Evolutionary conservation across 164 flowering plant genomes (phyloP).

Genomic region (Stephania japonica): DNA sequence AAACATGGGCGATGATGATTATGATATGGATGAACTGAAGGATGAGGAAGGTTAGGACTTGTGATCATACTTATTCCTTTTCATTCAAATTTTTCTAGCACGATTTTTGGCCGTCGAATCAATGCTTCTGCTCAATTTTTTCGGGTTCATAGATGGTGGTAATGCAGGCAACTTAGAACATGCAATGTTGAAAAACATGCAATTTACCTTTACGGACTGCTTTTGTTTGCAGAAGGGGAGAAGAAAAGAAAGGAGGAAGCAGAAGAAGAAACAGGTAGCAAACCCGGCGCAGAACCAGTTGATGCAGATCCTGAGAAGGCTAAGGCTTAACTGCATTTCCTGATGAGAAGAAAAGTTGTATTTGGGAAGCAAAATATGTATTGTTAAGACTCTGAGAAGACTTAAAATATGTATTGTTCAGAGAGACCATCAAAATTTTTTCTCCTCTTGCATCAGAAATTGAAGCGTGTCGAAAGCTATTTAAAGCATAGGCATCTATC

Average conservation of each 20-base stretch:
- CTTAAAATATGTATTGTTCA: no score
- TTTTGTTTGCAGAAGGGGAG: slow-evolving; percentile 13
- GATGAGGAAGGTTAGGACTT: slow-evolving; percentile 28
- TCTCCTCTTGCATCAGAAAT: no score
- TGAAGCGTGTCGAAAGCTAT: no score
- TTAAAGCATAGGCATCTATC: no score
- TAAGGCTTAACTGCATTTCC: slow-evolving; percentile 9
- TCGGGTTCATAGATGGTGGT: background rate
- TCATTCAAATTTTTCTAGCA: background rate
- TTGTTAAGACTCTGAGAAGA: no score
- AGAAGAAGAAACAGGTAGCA: background rate
- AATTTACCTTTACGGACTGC: background rate
- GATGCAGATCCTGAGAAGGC: slow-evolving; percentile 16
- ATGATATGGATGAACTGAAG: slow-evolving; percentile 26
- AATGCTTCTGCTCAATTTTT: background rate
- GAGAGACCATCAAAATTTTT: no score
- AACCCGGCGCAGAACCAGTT: slow-evolving; percentile 11
- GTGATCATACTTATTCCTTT: background rate
- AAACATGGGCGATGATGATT: slow-evolving; percentile 33
- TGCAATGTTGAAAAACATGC: background rate
- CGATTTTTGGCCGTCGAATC: background rate
- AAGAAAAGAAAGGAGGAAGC: slow-evolving; percentile 16
- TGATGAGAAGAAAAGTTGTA: background rate
- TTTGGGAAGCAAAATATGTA: no score
- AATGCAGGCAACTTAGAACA: background rate